A percentile compares a stretch with the other conserved stretches of the same genome.
These are phyloP conservation scores for Elsinoe necatrix DNA, from an alignment of 2,329 filamentous ascomycete species.

Conservation along the genomic window DNA sequence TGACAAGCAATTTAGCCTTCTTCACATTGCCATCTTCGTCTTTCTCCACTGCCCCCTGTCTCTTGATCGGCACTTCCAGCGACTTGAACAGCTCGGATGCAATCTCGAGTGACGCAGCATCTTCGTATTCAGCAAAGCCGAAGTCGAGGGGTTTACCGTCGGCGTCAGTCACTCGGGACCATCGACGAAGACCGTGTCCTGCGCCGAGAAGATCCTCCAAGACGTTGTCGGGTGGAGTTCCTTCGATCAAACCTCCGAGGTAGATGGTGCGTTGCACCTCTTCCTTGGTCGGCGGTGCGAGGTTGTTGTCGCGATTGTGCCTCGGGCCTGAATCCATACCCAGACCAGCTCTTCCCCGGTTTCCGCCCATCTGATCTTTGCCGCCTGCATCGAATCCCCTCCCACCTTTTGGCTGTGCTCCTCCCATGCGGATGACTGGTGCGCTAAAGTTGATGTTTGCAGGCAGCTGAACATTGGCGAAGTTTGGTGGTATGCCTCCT, in stretches of 20 bases:
- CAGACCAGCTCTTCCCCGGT: conserved; percentile 49
- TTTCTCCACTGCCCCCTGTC: conserved; percentile 45
- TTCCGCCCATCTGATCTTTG: conserved; percentile 31
- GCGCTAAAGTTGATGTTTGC: conserved; percentile 98
- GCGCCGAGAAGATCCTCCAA: conserved; percentile 69
- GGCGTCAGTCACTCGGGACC: conserved; percentile 71
- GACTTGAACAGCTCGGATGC: conserved; percentile 79
- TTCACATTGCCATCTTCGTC: conserved; percentile 36
- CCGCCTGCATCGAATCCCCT: conserved; percentile 23
- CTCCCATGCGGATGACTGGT: conserved; percentile 87
- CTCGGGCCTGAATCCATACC: conserved; percentile 35
- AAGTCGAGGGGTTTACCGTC: conserved; percentile 77
- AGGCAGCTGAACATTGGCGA: conserved; percentile 66
- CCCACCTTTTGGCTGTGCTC: conserved; percentile 44
- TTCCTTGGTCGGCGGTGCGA: conserved; percentile 77
- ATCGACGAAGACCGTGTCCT: conserved; percentile 73
- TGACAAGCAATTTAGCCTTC: conserved; percentile 27
- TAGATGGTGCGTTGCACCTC: conserved; percentile 90
- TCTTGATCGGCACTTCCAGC: conserved; percentile 71
- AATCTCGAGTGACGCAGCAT: conserved; percentile 75
- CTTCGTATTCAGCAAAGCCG: conserved; percentile 92
- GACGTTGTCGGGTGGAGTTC: conserved; percentile 65
- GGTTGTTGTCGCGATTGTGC: conserved; percentile 56
- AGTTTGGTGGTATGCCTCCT: conserved; percentile 71
- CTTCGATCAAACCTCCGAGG: conserved; percentile 74